Evolutionary conservation across 306 rosid genomes (phyloP), one percentile per base, ranked within the genome.

Genomic region (Hippophae gyantsensis): DNA sequence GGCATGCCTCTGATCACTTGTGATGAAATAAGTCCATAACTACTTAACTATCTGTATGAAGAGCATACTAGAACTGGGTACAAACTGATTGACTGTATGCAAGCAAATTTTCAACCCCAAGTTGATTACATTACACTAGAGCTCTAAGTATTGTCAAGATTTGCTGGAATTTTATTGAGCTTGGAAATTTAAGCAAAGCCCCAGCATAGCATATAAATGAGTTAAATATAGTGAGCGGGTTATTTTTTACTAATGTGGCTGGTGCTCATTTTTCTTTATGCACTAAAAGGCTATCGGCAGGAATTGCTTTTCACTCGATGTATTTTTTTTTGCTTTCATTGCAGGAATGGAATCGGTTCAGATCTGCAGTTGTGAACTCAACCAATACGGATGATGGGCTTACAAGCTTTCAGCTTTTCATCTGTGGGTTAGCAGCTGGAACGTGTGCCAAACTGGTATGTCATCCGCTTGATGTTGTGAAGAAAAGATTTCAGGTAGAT

Each of bases 401-500:
- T 61, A 78, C 96, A n/a, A 85, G 95, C 79, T 74, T 87, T 73
- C 96, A 92, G 74, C 89, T 83, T 73, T 78, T 87, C 60, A 40
- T 92, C 46, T 87, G 96, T 69, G 98, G 96, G 57, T 73, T 92
- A 71, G 96, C 89, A 0, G 88, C 98, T 40, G 96, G 98, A 48
- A 92, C 96, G 56, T 92, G 89, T 71, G 98, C 98, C 57, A 92
- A 87, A 72, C 93, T 87, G 60, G 93, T 85, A 60, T 92, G 98
- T 58, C 98, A 92, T 83, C 98, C 98, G 11, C 96, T 92, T 67
- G 98, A 92, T 72, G 98, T 92, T 25, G 96, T 92, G 69, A 92
- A 92, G 75, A 92, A 92, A 80, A 87, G 98, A 73, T 92, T 92
- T 74, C 98, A 92, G 96, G 98, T 85, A 72, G 51, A 55, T 49